Evolutionary conservation across 352 stramenopile species (phyloP).

Genomic region (Hyphochytrium catenoides): DNA sequence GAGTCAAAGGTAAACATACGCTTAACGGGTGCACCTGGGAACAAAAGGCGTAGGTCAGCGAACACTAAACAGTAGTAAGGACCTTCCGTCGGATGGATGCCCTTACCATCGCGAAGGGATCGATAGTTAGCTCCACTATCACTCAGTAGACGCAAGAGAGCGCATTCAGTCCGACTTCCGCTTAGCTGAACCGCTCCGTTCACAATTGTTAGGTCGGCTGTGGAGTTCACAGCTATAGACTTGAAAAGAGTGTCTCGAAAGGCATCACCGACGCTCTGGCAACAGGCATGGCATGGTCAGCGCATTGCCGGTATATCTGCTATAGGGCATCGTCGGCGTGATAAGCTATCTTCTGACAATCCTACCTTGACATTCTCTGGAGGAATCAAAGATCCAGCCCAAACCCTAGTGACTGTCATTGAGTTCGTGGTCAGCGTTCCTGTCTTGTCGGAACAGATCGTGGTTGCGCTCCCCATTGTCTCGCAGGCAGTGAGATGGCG

Average conservation of each 20-base stretch:
- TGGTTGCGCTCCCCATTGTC: constrained; percentile 89
- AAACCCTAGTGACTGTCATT: constrained; percentile 83
- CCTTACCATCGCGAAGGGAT: constrained; percentile 7
- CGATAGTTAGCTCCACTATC: constrained; percentile 15
- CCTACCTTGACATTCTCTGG: constrained; percentile 11
- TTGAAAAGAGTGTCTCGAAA: constrained; percentile 23
- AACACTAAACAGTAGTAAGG: not conserved
- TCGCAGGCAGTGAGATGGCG: constrained; percentile 84
- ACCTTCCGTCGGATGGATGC: constrained; percentile 1
- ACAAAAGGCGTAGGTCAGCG: no score
- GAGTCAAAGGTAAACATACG: constrained; percentile 63
- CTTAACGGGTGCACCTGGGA: no score
- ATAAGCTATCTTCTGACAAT: not conserved
- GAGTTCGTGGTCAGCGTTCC: constrained; percentile 84
- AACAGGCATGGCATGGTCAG: not conserved
- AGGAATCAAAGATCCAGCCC: no score
- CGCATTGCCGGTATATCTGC: constrained; percentile 5
- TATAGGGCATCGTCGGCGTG: not conserved
- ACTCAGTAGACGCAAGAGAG: constrained; percentile 15
- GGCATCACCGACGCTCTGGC: constrained; percentile 1
- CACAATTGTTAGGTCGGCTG: constrained; percentile 26
- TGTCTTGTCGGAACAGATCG: constrained; percentile 88
- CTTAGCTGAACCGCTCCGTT: constrained; percentile 4
- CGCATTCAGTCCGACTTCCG: constrained; percentile 16
- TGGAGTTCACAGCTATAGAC: constrained; percentile 56